A percentile compares a stretch with the other conserved stretches of the same genome.
Conservation (phyloP, 495 filamentous ascomycete species). For the Penicillium paxilli region DNA sequence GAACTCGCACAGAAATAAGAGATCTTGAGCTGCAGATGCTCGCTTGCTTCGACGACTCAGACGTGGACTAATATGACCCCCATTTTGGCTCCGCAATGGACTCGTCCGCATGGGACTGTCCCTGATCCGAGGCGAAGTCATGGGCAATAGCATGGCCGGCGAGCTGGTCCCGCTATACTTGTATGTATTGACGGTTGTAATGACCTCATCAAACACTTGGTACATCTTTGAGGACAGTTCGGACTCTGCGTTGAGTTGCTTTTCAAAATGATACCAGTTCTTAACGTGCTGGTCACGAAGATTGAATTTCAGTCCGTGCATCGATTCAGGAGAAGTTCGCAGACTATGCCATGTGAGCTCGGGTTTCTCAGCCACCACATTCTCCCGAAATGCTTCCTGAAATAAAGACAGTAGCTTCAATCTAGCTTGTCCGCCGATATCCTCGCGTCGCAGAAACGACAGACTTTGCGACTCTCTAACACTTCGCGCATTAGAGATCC, state of each 20-base stretch:
- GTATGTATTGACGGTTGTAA: neutral
- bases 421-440: neutral
- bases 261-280: neutral
- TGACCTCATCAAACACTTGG: neutral
- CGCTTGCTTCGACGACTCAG: neutral
- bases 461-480: neutral
- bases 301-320: neutral
- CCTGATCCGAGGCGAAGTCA: neutral
- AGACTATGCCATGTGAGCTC: neutral
- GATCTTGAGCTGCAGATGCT: neutral
- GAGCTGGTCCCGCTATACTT: neutral
- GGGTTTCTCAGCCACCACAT: neutral
- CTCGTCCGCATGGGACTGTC: neutral
- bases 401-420: neutral
- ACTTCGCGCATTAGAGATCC: neutral
- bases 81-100: too few relatives aligned
- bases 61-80: neutral
- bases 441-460: neutral
- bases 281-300: neutral
- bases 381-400: neutral
- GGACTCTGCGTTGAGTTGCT: neutral
- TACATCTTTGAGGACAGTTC: neutral
- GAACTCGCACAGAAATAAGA: neutral
- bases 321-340: neutral
- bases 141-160: neutral